Evolutionary conservation across 2,329 filamentous ascomycete species (phyloP).

Genomic region (Ophioceras dolichostomum): DNA sequence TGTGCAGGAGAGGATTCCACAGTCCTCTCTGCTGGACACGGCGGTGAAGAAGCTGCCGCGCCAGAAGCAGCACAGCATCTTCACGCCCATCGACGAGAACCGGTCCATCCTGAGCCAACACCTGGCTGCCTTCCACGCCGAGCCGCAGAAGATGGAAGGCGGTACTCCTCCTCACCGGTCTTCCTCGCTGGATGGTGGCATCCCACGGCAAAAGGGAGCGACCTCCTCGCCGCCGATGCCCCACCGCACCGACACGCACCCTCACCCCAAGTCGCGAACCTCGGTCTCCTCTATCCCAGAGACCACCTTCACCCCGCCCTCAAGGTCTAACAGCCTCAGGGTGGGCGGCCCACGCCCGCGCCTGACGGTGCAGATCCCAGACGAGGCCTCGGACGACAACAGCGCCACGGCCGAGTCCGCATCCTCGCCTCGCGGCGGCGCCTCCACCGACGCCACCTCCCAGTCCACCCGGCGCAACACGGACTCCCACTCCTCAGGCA

Average conservation of each 20-base stretch:
- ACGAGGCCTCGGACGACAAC: conserved; percentile 64
- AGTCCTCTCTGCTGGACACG: conserved; percentile 36
- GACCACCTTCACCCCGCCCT: conserved; percentile 54
- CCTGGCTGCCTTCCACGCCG: conserved; percentile 53
- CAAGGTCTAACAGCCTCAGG: conserved; percentile 65
- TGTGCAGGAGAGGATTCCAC: conserved; percentile 24
- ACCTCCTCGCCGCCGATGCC: conserved; percentile 44
- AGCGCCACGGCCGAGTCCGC: conserved; percentile 62
- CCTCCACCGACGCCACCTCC: conserved; percentile 45
- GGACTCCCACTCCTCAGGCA: conserved; percentile 51
- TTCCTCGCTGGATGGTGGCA: conserved; percentile 17
- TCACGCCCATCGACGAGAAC: conserved; percentile 92
- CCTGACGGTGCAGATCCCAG: conserved; percentile 89
- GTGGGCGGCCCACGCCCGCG: conserved; percentile 60
- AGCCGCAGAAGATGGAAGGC: conserved; percentile 28
- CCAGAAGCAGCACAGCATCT: conserved; percentile 82
- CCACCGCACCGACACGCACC: conserved; percentile 35
- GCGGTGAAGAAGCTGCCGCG: conserved; percentile 54
- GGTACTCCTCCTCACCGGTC: background rate
- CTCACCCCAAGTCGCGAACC: conserved; percentile 25
- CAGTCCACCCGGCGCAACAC: conserved; percentile 26
- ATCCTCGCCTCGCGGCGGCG: conserved; percentile 38
- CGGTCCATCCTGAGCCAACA: conserved; percentile 81
- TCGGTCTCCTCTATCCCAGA: conserved; percentile 55
- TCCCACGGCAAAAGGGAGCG: conserved; percentile 18